Conservation (phyloP, 78 protist species). For the Creolimax fragrantissima region DNA sequence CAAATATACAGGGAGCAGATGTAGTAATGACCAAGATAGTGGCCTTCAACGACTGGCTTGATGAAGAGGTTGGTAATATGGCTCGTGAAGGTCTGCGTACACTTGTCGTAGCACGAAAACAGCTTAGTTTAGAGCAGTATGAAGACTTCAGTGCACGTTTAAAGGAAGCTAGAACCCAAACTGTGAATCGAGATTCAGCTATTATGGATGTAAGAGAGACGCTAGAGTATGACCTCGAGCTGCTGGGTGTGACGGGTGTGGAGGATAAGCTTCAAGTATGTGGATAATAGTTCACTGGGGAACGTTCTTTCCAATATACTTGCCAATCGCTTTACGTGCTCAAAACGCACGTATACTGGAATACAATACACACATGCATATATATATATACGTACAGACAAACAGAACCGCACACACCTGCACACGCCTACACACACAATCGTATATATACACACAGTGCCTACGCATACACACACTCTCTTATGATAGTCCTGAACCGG, state of each 20-base stretch:
- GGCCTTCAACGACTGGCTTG: conserved; percentile 71
- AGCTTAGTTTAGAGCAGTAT: background rate
- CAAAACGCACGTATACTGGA: background rate
- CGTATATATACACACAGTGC: too few relatives aligned
- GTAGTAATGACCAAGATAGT: conserved; percentile 59
- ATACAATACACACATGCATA: background rate
- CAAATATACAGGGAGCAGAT: conserved; percentile 85
- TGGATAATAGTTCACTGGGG: too few relatives aligned
- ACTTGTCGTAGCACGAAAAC: conserved; percentile 17
- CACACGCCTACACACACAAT: background rate
- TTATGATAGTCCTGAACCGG: too few relatives aligned
- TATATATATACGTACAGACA: background rate
- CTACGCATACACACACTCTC: too few relatives aligned
- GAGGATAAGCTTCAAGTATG: conserved; percentile 93
- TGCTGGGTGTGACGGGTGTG: conserved; percentile 90
- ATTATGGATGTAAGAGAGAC: background rate
- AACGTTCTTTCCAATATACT: background rate
- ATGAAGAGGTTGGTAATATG: conserved; percentile 87
- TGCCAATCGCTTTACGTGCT: background rate
- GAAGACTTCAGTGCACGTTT: background rate
- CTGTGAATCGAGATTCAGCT: background rate
- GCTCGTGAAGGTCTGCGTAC: conserved; percentile 84
- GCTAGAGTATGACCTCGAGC: conserved; percentile 46
- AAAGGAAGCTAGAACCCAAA: background rate
- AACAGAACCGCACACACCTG: background rate